A percentile compares a stretch with the other conserved stretches of the same genome.
Conservation (phyloP, 768 basidiomycete genomes). For the Boletus eberwhitei region DNA sequence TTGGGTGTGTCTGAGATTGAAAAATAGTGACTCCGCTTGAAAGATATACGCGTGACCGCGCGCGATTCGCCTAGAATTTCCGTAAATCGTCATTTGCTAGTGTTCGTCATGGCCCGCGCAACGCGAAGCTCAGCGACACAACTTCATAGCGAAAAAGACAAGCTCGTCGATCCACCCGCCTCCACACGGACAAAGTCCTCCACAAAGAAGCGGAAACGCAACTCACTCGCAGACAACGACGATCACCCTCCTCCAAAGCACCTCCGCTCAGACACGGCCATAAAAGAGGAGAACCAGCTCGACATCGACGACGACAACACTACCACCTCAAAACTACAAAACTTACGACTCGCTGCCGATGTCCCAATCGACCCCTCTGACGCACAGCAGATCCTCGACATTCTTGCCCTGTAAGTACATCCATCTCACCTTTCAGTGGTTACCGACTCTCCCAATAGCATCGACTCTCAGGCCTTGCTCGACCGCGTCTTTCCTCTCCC, state of each 20-base stretch:
- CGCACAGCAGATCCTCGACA: slow-evolving; percentile 55
- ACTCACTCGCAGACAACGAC: slow-evolving; percentile 36
- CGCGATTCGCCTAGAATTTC: slow-evolving; percentile 24
- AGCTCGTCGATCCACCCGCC: slow-evolving; percentile 27
- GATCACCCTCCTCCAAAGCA: slow-evolving; percentile 53
- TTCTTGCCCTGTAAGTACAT: slow-evolving; percentile 51
- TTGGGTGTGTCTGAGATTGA: slow-evolving; percentile 26
- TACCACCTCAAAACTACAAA: slow-evolving; percentile 16
- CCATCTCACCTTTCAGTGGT: neutral
- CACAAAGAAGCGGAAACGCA: slow-evolving; percentile 70
- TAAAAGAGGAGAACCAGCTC: slow-evolving; percentile 33
- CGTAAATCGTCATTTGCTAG: slow-evolving; percentile 25
- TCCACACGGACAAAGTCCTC: slow-evolving; percentile 28
- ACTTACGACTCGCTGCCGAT: slow-evolving; percentile 42
- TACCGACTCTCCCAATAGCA: slow-evolving; percentile 35
- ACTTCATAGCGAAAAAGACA: slow-evolving; percentile 28
- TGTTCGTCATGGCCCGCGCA: slow-evolving; percentile 62
- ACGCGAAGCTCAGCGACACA: slow-evolving; percentile 59
- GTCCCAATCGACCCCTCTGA: slow-evolving; percentile 42
- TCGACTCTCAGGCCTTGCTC: slow-evolving; percentile 72
- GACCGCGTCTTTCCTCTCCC: slow-evolving; percentile 72
- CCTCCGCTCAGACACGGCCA: slow-evolving; percentile 29
- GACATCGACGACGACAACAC: slow-evolving; percentile 22
- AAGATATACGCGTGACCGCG: slow-evolving; percentile 16
- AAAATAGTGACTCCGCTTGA: slow-evolving; percentile 14